Evolutionary conservation across 2,329 filamentous ascomycete genomes (phyloP).

Genomic region (Botryotinia globosa): DNA sequence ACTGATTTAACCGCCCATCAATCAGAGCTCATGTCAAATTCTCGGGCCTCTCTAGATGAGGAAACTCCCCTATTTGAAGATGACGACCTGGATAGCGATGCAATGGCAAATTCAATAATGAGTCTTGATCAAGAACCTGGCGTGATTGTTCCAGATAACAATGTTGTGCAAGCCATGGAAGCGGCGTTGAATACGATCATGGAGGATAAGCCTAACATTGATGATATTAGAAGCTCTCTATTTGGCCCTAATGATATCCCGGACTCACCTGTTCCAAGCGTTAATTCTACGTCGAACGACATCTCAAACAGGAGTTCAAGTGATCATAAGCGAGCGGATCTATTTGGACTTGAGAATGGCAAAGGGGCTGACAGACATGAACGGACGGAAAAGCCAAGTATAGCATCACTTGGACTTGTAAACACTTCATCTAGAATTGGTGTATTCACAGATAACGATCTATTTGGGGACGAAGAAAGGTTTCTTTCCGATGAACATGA

Average conservation of each 20-base stretch:
- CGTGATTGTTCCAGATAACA: slow-evolving; percentile 62
- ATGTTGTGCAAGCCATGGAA: slow-evolving; percentile 90
- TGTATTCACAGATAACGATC: slow-evolving; percentile 89
- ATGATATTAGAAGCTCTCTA: slow-evolving; percentile 63
- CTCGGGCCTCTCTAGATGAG: slow-evolving; percentile 71
- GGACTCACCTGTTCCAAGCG: slow-evolving; percentile 47
- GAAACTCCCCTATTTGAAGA: slow-evolving; percentile 71
- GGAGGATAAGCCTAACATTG: slow-evolving; percentile 69
- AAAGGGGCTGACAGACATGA: slow-evolving; percentile 53
- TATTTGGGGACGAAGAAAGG: slow-evolving; percentile 86
- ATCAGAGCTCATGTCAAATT: slow-evolving; percentile 38
- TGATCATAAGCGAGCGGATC: slow-evolving; percentile 50
- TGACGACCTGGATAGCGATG: slow-evolving; percentile 71
- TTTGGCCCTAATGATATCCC: slow-evolving; percentile 53
- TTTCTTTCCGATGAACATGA: slow-evolving; percentile 84
- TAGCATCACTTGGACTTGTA: slow-evolving; percentile 87
- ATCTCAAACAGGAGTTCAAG: slow-evolving; percentile 61
- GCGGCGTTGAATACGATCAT: slow-evolving; percentile 89
- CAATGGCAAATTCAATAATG: slow-evolving; percentile 66
- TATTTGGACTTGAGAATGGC: slow-evolving; percentile 40
- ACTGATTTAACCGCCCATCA: slow-evolving; percentile 53
- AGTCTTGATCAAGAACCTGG: slow-evolving; percentile 74
- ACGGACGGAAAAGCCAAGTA: slow-evolving; percentile 69
- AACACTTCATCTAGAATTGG: slow-evolving; percentile 83
- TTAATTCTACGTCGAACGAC: slow-evolving; percentile 52